Evolutionary conservation across 345 rosid species (phyloP), one percentile per base, ranked within the genome.

Genomic region (Moricandia moricandioides): DNA sequence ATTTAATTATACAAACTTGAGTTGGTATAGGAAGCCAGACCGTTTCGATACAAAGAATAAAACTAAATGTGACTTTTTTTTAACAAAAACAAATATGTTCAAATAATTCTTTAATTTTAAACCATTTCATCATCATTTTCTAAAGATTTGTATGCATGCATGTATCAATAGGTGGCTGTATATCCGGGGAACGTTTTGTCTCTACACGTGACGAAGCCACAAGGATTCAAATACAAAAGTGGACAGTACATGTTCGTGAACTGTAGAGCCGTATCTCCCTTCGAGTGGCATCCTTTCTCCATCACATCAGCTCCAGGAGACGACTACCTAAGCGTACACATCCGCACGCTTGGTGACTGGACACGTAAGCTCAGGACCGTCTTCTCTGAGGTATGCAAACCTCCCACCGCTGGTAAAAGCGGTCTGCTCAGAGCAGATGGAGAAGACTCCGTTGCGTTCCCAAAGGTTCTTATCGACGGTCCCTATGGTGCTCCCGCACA

Each of bases 241-340:
- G 98, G 98, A 65, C 98, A 92, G 51, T 92, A 86, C 90, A 92
- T 92, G 94, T 92, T 92, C 61, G 93, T 92, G 51, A 88, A 90
- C 51, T 90, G 98, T 75, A 58, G 84, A 12, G 92, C 91, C 2
- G 96, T 92, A 54, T 92, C 98, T 29, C 87, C 94, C 2, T 92
- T 92, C 31, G 94, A 92, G 76, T 92, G 96, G 97, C 97, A 92
- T 70, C 98, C 98, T 4, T 92, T 92, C 83, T 92, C 96, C n/a
- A 92, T 92, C 67, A 92, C 98, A 13, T 92, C 98, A 0, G 86
- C 98, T 18, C 98, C 98, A 0, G 92, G 91, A 56, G 95, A 92
- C 63, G 96, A 88, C 76, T 86, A 87, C 80, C 65, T 92, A 1
- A 90, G 98, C 62, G 96, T 92, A 35, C 98, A 92, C 79, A 92